Percentiles rank a stretch among this genome's conserved stretches.
Conservation (phyloP, 2,329 filamentous ascomycete species). For the Coniochaeta prunicola region DNA sequence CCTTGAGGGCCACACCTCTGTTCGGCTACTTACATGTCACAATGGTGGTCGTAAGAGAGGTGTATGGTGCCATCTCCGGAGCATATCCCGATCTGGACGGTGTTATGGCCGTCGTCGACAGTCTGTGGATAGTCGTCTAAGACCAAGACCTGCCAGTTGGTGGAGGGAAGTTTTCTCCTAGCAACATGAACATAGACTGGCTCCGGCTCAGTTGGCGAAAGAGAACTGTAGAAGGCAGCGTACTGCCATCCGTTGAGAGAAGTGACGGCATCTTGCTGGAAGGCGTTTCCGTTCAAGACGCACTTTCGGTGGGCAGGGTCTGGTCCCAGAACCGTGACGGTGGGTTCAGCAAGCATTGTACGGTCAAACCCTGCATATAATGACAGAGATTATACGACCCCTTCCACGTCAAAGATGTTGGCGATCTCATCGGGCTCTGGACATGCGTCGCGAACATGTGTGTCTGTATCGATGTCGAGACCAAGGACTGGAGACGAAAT, state of each 20-base stretch:
- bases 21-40: conserved; percentile 3
- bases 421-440: no score
- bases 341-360: conserved; percentile 19
- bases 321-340: conserved; percentile 22
- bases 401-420: no score
- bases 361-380: no score
- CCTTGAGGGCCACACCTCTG: no score
- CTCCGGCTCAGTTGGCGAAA: conserved; percentile 14
- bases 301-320: conserved; percentile 27
- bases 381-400: no score
- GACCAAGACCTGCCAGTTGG: conserved; percentile 35
- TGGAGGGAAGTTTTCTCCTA: conserved; percentile 30
- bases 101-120: conserved; percentile 44
- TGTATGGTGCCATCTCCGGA: conserved; percentile 44
- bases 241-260: conserved; percentile 42
- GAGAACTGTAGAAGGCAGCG: conserved; percentile 33
- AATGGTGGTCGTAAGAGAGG: conserved; percentile 34
- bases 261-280: conserved; percentile 40
- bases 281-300: conserved; percentile 38
- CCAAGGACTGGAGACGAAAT: no score
- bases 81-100: conserved; percentile 42
- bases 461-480: no score
- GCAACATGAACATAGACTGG: conserved; percentile 37
- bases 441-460: no score
- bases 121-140: conserved; percentile 43